Evolutionary conservation across 257 asterid species (phyloP).

Genomic region (Solanum pimpinellifolium): DNA sequence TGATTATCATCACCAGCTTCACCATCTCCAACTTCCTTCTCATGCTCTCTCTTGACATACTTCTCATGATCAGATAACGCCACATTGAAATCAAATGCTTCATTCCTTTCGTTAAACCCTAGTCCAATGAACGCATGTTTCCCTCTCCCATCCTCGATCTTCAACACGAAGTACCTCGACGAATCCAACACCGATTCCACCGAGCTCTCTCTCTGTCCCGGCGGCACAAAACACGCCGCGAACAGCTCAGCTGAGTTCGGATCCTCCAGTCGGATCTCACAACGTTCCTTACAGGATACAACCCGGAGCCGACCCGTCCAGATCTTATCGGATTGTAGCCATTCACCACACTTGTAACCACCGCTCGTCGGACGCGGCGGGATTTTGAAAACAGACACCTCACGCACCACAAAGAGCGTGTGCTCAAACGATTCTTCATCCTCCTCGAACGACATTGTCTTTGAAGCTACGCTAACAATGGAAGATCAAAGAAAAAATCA

Average conservation of each 20-base stretch:
- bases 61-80: conserved; percentile 89
- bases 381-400: conserved; percentile 88
- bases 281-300: conserved; percentile 61
- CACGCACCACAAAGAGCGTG: conserved; percentile 89
- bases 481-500: neutral
- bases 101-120: conserved; percentile 90
- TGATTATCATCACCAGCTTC: conserved; percentile 39
- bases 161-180: conserved; percentile 78
- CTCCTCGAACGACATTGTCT: conserved; percentile 68
- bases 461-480: neutral
- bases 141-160: conserved; percentile 90
- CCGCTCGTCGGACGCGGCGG: conserved; percentile 94
- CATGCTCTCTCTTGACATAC: conserved; percentile 73
- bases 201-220: conserved; percentile 82
- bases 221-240: conserved; percentile 84
- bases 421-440: conserved; percentile 86
- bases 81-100: conserved; percentile 92
- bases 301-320: conserved; percentile 94
- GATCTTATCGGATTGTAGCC: conserved; percentile 98
- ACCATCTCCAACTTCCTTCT: conserved; percentile 37
- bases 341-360: conserved; percentile 98
- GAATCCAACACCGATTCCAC: conserved; percentile 92
- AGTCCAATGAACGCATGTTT: conserved; percentile 86
- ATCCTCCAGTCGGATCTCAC: conserved; percentile 97
- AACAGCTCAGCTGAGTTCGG: conserved; percentile 86